Evolutionary conservation across 2,329 filamentous ascomycete species (phyloP).

Genomic region (Harringtonia lauricola): DNA sequence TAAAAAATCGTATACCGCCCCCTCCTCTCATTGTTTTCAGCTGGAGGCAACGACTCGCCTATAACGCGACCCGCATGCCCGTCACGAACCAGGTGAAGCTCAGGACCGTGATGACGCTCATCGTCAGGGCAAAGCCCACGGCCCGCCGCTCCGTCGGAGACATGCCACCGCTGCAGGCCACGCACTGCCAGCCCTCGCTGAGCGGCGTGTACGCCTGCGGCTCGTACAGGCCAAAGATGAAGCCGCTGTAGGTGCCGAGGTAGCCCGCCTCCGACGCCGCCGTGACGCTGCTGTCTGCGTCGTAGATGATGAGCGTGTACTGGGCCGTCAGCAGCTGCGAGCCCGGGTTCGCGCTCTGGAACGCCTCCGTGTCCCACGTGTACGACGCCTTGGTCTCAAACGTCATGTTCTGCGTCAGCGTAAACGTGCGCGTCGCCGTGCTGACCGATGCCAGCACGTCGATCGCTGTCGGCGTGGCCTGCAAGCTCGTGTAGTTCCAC

Average conservation of each 20-base stretch:
- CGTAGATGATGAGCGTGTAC: conserved; percentile 53
- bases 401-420: conserved; percentile 52
- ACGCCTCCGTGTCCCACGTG: conserved; percentile 46
- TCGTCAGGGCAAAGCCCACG: conserved; percentile 37
- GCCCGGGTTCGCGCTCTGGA: conserved; percentile 32
- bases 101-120: conserved; percentile 44
- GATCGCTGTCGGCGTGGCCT: conserved; percentile 45
- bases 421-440: conserved; percentile 41
- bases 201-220: conserved; percentile 38
- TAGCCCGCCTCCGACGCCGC: conserved; percentile 45
- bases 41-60: too few relatives aligned
- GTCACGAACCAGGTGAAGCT: conserved; percentile 56
- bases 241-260: conserved; percentile 32
- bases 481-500: conserved; percentile 56
- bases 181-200: conserved; percentile 39
- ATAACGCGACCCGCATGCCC: too few relatives aligned
- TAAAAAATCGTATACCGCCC: background rate
- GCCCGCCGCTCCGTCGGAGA: conserved; percentile 35
- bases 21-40: too few relatives aligned
- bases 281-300: conserved; percentile 39
- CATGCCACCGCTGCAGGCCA: conserved; percentile 43
- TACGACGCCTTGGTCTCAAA: conserved; percentile 38
- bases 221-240: conserved; percentile 49
- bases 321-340: conserved; percentile 39
- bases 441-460: conserved; percentile 49